Evolutionary conservation across 2,329 filamentous ascomycete genomes (phyloP).

Genomic region (Alternaria solani): DNA sequence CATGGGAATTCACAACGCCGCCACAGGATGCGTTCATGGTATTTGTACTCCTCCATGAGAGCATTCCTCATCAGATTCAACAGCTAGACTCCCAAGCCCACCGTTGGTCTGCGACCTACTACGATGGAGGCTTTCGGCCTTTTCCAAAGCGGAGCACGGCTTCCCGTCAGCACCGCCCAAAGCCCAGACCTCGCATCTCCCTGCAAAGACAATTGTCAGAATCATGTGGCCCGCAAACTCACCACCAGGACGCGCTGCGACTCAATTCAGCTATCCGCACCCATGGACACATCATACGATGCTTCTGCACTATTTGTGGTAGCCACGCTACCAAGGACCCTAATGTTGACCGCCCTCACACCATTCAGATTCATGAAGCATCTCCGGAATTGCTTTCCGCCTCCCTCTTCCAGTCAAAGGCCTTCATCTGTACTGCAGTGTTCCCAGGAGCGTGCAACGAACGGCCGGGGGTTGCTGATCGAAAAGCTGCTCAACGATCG

Average conservation of each 20-base stretch:
- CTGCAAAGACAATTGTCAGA: background rate
- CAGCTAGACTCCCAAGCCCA: background rate
- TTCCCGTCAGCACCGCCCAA: background rate
- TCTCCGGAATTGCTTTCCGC: background rate
- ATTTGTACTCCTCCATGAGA: background rate
- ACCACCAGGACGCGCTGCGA: background rate
- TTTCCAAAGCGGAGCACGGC: background rate
- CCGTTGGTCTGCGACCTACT: background rate
- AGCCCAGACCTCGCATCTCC: background rate
- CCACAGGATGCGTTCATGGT: background rate
- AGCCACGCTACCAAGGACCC: background rate
- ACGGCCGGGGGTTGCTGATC: slow-evolving; percentile 10
- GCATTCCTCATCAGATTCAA: background rate
- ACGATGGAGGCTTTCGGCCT: background rate
- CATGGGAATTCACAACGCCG: slow-evolving; percentile 2
- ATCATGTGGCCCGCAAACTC: slow-evolving; percentile 3
- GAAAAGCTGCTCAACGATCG: slow-evolving; percentile 11
- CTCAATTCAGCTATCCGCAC: slow-evolving; percentile 5
- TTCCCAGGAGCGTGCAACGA: background rate
- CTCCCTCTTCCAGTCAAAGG: slow-evolving; percentile 9
- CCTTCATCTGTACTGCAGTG: slow-evolving; percentile 7
- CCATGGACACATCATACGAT: background rate
- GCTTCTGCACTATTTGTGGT: background rate
- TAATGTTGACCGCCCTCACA: background rate
- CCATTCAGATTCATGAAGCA: slow-evolving; percentile 3